Conservation (phyloP, 176 grass and related monocot genomes). For the Saccharum officinarum region DNA sequence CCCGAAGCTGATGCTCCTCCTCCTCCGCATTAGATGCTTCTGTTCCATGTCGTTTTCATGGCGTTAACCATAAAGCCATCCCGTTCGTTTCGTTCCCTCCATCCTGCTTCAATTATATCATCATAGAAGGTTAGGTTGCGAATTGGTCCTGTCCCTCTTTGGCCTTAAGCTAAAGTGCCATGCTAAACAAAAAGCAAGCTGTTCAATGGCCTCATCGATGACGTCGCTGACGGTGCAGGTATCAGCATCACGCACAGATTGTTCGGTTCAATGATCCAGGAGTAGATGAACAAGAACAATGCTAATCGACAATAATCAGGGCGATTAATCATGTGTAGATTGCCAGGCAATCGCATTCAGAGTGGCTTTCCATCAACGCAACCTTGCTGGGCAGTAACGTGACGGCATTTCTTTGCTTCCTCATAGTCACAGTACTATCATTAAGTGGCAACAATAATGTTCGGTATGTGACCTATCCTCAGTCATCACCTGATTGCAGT, state of each 20-base stretch:
- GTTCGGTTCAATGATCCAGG: background rate
- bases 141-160: background rate
- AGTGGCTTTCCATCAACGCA: slow-evolving; percentile 23
- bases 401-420: slow-evolving; percentile 21
- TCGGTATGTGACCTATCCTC: background rate
- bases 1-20: slow-evolving; percentile 12
- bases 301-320: background rate
- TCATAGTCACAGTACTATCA: background rate
- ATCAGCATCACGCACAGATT: background rate
- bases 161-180: background rate
- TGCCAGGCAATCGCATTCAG: slow-evolving; percentile 11
- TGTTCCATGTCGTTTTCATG: slow-evolving; percentile 35
- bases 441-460: slow-evolving; percentile 1
- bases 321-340: background rate
- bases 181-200: background rate
- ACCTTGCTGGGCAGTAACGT: slow-evolving; percentile 35
- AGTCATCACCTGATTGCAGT: background rate
- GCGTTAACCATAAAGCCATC: background rate
- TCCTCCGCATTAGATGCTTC: slow-evolving; percentile 18
- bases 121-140: slow-evolving; percentile 23
- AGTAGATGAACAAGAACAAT: background rate
- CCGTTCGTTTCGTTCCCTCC: background rate
- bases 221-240: slow-evolving; percentile 8
- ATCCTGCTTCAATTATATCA: background rate
- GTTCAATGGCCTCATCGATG: slow-evolving; percentile 8